Evolutionary conservation across 108 stramenopile species (phyloP).

Genomic region (Cyclostephanos invisitatus): DNA sequence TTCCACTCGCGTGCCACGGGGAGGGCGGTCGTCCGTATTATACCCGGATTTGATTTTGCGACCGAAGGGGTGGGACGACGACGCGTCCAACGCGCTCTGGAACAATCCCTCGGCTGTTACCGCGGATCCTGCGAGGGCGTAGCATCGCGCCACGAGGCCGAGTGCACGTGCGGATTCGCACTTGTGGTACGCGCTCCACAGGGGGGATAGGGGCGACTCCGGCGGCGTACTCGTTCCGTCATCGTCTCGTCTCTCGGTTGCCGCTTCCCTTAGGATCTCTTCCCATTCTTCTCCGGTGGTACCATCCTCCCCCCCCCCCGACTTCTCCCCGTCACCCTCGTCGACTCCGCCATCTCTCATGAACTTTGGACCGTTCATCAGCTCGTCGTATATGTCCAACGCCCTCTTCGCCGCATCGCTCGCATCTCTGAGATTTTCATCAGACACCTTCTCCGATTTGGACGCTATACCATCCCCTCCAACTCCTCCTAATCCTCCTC

Average conservation of each 20-base stretch:
- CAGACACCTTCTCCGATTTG: constrained; percentile 3
- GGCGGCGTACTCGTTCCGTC: constrained; percentile 13
- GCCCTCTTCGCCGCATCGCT: constrained; percentile 72
- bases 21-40: background rate
- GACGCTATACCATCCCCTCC: background rate
- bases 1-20: background rate
- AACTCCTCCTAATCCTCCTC: no score
- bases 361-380: constrained; percentile 35
- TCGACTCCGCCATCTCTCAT: constrained; percentile 14
- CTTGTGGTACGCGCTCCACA: constrained; percentile 32
- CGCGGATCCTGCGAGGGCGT: constrained; percentile 67
- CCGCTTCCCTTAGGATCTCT: constrained; percentile 24
- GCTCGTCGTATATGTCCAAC: constrained; percentile 59
- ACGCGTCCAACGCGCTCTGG: constrained; percentile 68
- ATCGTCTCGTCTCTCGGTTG: constrained; percentile 4
- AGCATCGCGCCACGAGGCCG: constrained; percentile 68
- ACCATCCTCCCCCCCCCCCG: constrained; percentile 12
- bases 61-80: constrained; percentile 44
- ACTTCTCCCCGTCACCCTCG: constrained; percentile 7
- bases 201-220: constrained; percentile 25
- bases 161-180: constrained; percentile 59
- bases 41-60: constrained; percentile 22
- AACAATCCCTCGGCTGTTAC: constrained; percentile 87
- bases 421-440: constrained; percentile 56
- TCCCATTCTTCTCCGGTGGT: constrained; percentile 26